phyloP scores from a whole-genome alignment of 148 eudicot species.

The Cornus kousa region DNA sequence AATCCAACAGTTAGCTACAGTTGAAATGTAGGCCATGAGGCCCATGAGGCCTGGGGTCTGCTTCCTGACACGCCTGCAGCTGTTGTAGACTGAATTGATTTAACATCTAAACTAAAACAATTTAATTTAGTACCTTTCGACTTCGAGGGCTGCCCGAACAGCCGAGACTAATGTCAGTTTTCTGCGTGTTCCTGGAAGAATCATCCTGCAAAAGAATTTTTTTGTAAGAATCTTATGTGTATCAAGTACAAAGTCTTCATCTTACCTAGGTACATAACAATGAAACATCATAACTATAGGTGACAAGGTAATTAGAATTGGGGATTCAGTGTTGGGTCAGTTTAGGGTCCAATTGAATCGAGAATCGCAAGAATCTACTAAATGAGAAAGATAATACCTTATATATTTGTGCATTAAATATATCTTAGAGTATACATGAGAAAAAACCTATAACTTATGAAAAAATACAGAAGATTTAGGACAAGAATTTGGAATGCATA shows the following conservation, averaged over 20 bases:
- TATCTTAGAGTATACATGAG: too few species aligned
- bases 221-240: conserved; percentile 2
- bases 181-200: conserved; percentile 13
- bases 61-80: not conserved
- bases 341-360: too few species aligned
- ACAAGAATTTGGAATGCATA: too few species aligned
- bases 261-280: not conserved
- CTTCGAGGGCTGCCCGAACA: conserved; percentile 29
- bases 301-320: too few species aligned
- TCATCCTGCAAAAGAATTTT: conserved; percentile 23
- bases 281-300: not conserved
- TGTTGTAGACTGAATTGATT: not conserved
- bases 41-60: not conserved
- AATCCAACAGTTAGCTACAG: not conserved
- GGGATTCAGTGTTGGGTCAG: too few species aligned
- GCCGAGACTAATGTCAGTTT: conserved; percentile 31
- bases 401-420: too few species aligned
- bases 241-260: not conserved
- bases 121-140: conserved; percentile 15
- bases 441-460: too few species aligned
- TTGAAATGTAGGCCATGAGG: not conserved
- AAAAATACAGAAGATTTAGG: too few species aligned
- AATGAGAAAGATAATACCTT: too few species aligned
- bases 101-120: not conserved
- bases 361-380: too few species aligned